A percentile compares a stretch with the other conserved stretches of the same genome.
phyloP scores from a whole-genome alignment of 2,329 filamentous ascomycete species.

The Colletotrichum chrysophilum region DNA sequence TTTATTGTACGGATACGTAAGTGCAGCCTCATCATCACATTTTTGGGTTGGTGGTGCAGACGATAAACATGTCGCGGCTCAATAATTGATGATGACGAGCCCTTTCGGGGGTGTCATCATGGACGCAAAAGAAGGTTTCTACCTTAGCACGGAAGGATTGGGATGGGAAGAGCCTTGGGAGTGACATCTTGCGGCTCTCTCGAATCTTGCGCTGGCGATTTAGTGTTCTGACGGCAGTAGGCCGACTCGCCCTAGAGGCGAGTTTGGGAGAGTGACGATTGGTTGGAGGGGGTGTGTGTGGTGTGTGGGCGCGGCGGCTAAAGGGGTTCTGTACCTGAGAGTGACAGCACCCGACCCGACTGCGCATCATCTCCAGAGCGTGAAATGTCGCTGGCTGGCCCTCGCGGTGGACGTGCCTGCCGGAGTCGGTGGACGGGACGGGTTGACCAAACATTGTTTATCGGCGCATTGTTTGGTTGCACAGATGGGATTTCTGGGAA shows the following conservation, averaged over 20 bases:
- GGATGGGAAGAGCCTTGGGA: neutral
- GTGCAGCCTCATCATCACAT: neutral
- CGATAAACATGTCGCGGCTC: neutral
- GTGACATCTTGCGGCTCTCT: neutral
- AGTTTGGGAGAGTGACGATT: neutral
- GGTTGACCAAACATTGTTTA: neutral
- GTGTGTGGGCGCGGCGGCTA: neutral
- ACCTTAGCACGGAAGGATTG: neutral
- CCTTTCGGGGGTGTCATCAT: neutral
- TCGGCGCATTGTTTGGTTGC: neutral
- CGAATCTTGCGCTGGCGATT: neutral
- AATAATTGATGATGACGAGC: neutral
- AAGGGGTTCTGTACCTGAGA: neutral
- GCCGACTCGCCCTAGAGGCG: neutral
- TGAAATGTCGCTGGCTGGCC: neutral
- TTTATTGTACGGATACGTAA: neutral
- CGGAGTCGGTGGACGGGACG: neutral
- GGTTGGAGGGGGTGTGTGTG: neutral
- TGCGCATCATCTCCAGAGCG: neutral
- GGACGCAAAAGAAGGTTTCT: neutral
- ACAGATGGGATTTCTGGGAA: neutral
- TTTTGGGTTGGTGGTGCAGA: neutral
- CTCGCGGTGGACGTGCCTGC: neutral
- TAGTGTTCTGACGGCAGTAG: slow-evolving; percentile 1
- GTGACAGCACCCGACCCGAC: neutral